Percentiles rank a stretch among this genome's conserved stretches.
These are phyloP conservation scores for Termitomyces sp. DNA, from an alignment of 768 basidiomycete genomes.

Conservation along the genomic window DNA sequence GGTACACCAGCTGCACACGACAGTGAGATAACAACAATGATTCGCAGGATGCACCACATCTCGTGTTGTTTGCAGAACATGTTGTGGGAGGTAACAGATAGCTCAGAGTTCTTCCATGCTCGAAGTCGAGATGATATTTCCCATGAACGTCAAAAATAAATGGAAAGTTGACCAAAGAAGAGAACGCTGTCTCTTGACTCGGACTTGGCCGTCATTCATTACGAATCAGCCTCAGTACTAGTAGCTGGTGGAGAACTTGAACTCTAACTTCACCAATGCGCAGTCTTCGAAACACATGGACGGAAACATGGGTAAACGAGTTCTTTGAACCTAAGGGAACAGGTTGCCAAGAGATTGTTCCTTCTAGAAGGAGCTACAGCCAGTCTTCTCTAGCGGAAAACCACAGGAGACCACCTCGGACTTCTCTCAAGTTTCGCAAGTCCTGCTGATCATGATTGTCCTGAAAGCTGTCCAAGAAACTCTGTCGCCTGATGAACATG, in stretches of 20 bases:
- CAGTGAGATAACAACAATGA: background rate
- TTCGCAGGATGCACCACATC: conserved; percentile 8
- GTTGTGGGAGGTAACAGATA: conserved; percentile 5
- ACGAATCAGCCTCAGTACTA: background rate
- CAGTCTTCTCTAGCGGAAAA: background rate
- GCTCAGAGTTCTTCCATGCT: background rate
- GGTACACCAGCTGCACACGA: background rate
- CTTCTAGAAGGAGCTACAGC: background rate
- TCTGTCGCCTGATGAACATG: background rate
- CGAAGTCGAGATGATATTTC: background rate
- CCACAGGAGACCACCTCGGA: background rate
- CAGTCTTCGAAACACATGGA: background rate
- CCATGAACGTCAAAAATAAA: conserved; percentile 1
- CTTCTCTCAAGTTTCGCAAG: background rate
- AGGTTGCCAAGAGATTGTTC: too few relatives aligned
- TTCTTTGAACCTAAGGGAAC: background rate
- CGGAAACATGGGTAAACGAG: background rate
- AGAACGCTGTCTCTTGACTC: background rate
- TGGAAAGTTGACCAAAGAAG: background rate
- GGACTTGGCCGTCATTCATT: background rate
- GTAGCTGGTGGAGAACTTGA: background rate
- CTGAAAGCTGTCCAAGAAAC: background rate
- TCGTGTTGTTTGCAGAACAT: conserved; percentile 7
- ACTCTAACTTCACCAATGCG: background rate
- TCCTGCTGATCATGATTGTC: background rate